Percentiles rank a stretch among this genome's conserved stretches.
These are phyloP conservation scores for Pythium sukuiense DNA, from an alignment of 352 stramenopile species.

Conservation along the genomic window DNA sequence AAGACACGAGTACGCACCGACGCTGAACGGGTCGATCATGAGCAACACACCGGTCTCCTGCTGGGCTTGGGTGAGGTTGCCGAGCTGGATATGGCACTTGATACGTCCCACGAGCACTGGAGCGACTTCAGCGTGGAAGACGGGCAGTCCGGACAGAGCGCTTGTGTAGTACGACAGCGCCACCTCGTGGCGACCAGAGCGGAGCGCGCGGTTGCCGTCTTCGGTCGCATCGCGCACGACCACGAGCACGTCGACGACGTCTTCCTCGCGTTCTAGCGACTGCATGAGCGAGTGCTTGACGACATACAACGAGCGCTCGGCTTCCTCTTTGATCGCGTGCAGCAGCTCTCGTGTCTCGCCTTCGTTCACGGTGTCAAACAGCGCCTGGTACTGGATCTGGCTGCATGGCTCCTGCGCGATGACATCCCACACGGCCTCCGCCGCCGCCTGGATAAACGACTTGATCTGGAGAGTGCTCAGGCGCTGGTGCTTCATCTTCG, in stretches of 20 bases:
- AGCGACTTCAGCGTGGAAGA: constrained; percentile 67
- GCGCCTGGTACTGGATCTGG: constrained; percentile 73
- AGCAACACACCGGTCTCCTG: constrained; percentile 49
- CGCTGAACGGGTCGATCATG: constrained; percentile 66
- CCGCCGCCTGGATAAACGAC: constrained; percentile 78
- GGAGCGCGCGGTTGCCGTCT: constrained; percentile 58
- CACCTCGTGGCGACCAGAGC: constrained; percentile 48
- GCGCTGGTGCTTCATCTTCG: constrained; percentile 49
- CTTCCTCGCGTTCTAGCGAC: constrained; percentile 50
- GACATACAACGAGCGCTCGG: constrained; percentile 60
- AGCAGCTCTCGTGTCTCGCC: constrained; percentile 37
- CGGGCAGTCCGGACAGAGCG: constrained; percentile 54
- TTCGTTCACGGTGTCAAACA: constrained; percentile 56
- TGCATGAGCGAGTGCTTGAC: constrained; percentile 69
- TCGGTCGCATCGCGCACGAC: constrained; percentile 51
- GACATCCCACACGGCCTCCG: constrained; percentile 66
- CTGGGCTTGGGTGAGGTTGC: constrained; percentile 39
- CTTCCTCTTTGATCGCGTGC: constrained; percentile 29
- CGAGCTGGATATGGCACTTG: constrained; percentile 61
- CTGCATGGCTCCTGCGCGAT: constrained; percentile 52
- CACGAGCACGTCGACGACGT: constrained; percentile 44
- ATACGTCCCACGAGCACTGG: constrained; percentile 58
- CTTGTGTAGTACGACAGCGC: constrained; percentile 64
- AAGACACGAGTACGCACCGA: constrained; percentile 69
- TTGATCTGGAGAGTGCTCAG: constrained; percentile 84